Base-by-base conservation (phyloP, 2,329 filamentous ascomycete genomes). In the Penicillium occitanis region DNA sequence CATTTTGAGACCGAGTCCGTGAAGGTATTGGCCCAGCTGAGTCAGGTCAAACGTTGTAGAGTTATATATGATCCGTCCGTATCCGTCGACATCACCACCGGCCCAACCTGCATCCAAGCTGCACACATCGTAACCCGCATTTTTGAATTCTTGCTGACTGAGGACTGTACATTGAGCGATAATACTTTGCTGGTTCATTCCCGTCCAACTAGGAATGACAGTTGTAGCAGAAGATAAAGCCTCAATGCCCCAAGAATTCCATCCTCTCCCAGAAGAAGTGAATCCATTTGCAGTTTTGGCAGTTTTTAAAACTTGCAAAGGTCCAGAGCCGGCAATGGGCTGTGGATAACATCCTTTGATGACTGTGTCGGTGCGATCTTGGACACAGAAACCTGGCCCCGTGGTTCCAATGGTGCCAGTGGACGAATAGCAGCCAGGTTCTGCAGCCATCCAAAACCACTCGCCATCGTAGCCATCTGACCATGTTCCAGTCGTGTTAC, bases 21-120 rank as follows among this genome's bases (percentile, higher is more conserved):
- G 73, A 4, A 75, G 68, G 40, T 73, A 68, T 14, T 66, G 64
- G 25, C 69, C 72, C 13, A 75, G 64, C 11, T 22, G 64, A 6
- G 69, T 67, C 4, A 74, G 68, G 50, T 73, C 69, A 61, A 75
- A 74, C 8, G 37, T 44, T n/a, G 25, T 40, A 13, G 42, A n/a
- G 28, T 65, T 42, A n/a, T 58, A 58, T 22, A 50, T 7, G 58
- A 75, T 71, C 17, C 74, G 70, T 3, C 74, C 74, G 40, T 69
- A 69, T 30, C 73, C 70, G 57, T 75, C 74, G 13, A 22, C n/a
- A 7, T 68, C 68, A 7, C 53, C 61, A 25, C 64, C 65, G 5
- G 67, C 64, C 74, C 74, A 75, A 11, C 73, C 73, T 14, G 70
- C 69, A 53, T 75, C 73, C 5, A 75, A 63, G 50, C 71, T 72